Evolutionary conservation across 495 filamentous ascomycete species (phyloP).

Genomic region (Aspergillus affinis): DNA sequence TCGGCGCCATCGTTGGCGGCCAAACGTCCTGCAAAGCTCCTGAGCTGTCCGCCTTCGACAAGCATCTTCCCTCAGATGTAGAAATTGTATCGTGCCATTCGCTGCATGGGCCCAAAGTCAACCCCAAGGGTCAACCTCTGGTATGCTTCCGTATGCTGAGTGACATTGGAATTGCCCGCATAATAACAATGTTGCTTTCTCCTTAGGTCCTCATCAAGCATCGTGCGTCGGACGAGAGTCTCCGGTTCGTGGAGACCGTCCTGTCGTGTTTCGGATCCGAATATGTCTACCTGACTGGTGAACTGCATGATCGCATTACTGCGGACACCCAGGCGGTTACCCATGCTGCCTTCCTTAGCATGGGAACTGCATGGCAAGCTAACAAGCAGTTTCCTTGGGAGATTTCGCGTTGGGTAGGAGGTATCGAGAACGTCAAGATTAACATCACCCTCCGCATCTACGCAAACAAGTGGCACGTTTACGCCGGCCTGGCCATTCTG

Average conservation of each 20-base stretch:
- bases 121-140: constrained; percentile 82
- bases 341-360: constrained; percentile 92
- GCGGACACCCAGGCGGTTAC: constrained; percentile 98
- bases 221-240: constrained; percentile 73
- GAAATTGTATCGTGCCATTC: constrained; percentile 97
- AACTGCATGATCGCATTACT: constrained; percentile 92
- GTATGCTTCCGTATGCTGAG: constrained; percentile 41
- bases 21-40: constrained; percentile 98
- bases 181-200: constrained; percentile 16
- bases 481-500: constrained; percentile 93
- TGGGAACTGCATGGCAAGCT: constrained; percentile 95
- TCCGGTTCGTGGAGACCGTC: constrained; percentile 74
- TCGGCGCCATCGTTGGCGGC: constrained; percentile 90
- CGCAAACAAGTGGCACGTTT: constrained; percentile 98
- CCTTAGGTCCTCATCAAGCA: constrained; percentile 84
- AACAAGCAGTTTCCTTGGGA: constrained; percentile 97
- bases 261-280: constrained; percentile 79
- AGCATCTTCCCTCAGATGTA: constrained; percentile 81
- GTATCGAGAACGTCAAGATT: constrained; percentile 99
- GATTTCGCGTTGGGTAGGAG: constrained; percentile 84
- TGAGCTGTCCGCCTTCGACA: constrained; percentile 90
- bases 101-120: constrained; percentile 88
- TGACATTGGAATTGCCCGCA: constrained; percentile 1
- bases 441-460: constrained; percentile 97
- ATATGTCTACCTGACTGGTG: constrained; percentile 80